phyloP scores from a whole-genome alignment of 768 basidiomycete genomes.

The Mycena belliarum region DNA sequence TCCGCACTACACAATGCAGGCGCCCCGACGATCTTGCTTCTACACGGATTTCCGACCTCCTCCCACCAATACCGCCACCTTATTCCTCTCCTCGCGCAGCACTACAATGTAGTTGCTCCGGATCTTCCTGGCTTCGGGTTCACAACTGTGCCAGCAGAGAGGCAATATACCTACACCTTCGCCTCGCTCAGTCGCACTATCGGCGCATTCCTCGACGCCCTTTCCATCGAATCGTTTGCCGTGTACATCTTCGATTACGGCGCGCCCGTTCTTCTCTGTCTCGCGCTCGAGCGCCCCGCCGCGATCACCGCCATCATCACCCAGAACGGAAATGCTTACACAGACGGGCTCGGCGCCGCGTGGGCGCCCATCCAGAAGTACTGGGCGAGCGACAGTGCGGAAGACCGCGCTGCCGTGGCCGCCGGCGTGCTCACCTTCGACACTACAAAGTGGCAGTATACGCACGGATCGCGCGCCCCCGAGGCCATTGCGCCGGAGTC shows the following conservation, averaged over 20 bases:
- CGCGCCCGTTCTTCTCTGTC: conserved; percentile 36
- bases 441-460: conserved; percentile 40
- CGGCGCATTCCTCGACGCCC: conserved; percentile 40
- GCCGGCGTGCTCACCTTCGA: conserved; percentile 28
- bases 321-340: conserved; percentile 53
- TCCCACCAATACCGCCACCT: conserved; percentile 52
- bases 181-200: conserved; percentile 40
- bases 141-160: conserved; percentile 39
- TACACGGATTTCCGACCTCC: conserved; percentile 53
- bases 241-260: conserved; percentile 56
- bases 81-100: conserved; percentile 39
- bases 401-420: conserved; percentile 28
- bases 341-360: conserved; percentile 43
- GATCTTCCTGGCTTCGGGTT: conserved; percentile 55
- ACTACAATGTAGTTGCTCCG: conserved; percentile 48
- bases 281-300: conserved; percentile 43
- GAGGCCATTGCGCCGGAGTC: conserved; percentile 37
- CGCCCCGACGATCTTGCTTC: conserved; percentile 39
- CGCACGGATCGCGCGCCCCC: conserved; percentile 37
- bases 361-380: conserved; percentile 36
- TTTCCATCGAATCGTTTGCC: conserved; percentile 39
- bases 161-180: conserved; percentile 43
- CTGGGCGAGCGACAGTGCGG: conserved; percentile 32
- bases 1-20: conserved; percentile 26
- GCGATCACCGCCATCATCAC: conserved; percentile 44